phyloP scores from a whole-genome alignment of 768 basidiomycete genomes.

The Mycena metata region DNA sequence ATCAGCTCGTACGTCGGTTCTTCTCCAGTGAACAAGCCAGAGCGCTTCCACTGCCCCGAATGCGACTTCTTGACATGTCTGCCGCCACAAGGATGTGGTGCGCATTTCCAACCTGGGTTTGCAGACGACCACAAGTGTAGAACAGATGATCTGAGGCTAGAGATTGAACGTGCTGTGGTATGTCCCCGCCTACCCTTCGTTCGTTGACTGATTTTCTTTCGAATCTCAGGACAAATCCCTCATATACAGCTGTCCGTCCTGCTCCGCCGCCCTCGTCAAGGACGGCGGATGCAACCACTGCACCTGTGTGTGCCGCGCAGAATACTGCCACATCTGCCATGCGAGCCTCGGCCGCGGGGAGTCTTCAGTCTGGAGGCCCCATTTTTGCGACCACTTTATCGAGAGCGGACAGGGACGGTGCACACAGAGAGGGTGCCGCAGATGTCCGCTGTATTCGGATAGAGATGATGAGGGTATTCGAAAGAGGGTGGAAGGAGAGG shows the following conservation, averaged over 20 bases:
- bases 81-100: constrained; percentile 23
- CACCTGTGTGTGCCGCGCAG: constrained; percentile 25
- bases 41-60: constrained; percentile 25
- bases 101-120: constrained; percentile 8
- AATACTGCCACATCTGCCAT: constrained; percentile 30
- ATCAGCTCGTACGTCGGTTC: constrained; percentile 25
- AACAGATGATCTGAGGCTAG: constrained; percentile 28
- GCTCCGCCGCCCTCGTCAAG: constrained; percentile 25
- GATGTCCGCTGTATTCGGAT: constrained; percentile 27
- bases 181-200: constrained; percentile 20
- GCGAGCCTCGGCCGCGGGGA: constrained; percentile 18
- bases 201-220: constrained; percentile 11
- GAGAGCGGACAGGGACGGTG: constrained; percentile 18
- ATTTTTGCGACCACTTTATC: constrained; percentile 27
- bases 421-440: constrained; percentile 13
- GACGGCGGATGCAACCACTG: constrained; percentile 29
- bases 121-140: constrained; percentile 29
- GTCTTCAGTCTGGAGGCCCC: constrained; percentile 23
- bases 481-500: constrained; percentile 25
- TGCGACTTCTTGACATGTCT: constrained; percentile 29
- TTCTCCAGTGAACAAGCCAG: constrained; percentile 12
- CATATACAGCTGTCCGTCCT: constrained; percentile 26
- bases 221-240: constrained; percentile 26
- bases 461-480: constrained; percentile 28
- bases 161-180: constrained; percentile 32